Evolutionary conservation across 257 asterid genomes (phyloP), one percentile per base, ranked within the genome.

Genomic region (Ligustrum vulgare): DNA sequence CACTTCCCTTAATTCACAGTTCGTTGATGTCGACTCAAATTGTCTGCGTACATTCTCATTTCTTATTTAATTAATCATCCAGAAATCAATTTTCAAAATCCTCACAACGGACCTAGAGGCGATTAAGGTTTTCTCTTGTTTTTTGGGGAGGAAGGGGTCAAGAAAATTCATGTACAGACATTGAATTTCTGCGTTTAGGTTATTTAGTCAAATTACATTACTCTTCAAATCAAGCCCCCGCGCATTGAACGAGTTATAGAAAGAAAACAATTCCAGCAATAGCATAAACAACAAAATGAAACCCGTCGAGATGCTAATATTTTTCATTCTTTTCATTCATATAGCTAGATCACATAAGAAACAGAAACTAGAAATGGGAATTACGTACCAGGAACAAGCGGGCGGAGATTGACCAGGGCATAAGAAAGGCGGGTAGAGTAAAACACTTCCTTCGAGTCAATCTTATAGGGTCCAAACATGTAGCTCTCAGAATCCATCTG

Each of bases 361-460:
- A 75, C 12, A 1, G 28, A 5, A 13, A 56, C 13, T 8, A 39
- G 73, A 47, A 41, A 33, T 7, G 12, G 72, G 37, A 35, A 37
- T 33, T 36, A 71, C 78, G 34, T 83, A 93, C 98, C 98, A 72
- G 96, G 97, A 83, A 89, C 80, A 79, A 93, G 68, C 69, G 97
- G 98, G 49, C 97, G 97, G 70, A 93, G 87, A 86, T 93, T 93
- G 86, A 93, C 98, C 80, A 88, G 35, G 71, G 96, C 97, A 80
- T 86, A 93, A 2, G 98, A 93, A 65, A 87, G 87, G 18, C 82
- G 82, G 49, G 94, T 91, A 43, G 90, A 74, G 82, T 86, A 89
- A 74, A 93, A 91, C 70, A 93, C 97, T 80, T 90, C 96, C 35
- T 70, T 90, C 4, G 83, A 77, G 82, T 79, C 83, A 69, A 93